Base-by-base conservation (phyloP, 2,329 filamentous ascomycete species). In the Plenodomus lindquistii region DNA sequence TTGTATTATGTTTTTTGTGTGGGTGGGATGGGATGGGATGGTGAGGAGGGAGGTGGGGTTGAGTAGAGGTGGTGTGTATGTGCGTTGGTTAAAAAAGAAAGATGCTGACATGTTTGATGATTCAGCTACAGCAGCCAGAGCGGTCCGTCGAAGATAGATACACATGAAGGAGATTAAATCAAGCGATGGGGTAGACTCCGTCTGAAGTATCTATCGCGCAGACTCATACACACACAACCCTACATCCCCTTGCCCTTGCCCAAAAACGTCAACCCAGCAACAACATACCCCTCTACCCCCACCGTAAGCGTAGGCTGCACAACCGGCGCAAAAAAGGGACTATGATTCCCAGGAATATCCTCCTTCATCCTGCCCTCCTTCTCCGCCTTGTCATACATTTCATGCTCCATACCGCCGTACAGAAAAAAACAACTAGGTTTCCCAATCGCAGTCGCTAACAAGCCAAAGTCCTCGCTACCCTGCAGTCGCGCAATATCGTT, bases 401-500 rank as follows among this genome's bases (percentile, higher is more conserved):
- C 73, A 0, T 69, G 66, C 48, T 81, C 79, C 21, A 76, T 76
- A 0, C 82, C 81, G 0, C 84, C 84, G 54, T 82, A 77, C 57
- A 80, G 71, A 73, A 81, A 85, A 57, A 84, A 85, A 39, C 72
- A 77, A 52, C 74, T 77, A 4, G 83, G 83, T 53, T 72, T 67
- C 3, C 73, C 75, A 39, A 78, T 72, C 35, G 69, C 72, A 0
- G 77, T 81, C 0, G 76, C 84, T 38, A 87, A 60, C 20, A 79
- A 79, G 0, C 77, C 74, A 52, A 86, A 85, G 52, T 87, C 84
- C 56, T 87, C 85, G 37, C 77, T 81, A 0, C 75, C 79, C 2
- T 72, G 67, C 0, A 79, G 55, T 0, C 73, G 69, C n/a, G 74
- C 63, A 15, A 73, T 72, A 11, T 79, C 65, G 0, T 69, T 52